phyloP scores from a whole-genome alignment of 1,284 basidiomycete genomes.

The Malassezia pachydermatis region DNA sequence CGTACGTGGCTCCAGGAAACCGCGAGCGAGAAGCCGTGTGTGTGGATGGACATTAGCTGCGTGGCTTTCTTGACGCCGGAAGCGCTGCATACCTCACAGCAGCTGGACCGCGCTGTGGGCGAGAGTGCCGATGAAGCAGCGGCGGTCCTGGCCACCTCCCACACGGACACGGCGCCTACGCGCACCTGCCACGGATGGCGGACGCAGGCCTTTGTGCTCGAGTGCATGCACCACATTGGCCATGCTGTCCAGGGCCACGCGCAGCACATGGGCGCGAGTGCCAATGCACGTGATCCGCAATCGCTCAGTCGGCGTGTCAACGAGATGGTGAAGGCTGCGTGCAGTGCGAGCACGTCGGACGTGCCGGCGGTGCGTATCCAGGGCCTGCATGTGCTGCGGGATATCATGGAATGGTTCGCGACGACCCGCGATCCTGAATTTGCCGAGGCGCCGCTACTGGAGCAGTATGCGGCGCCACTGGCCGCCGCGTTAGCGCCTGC shows the following conservation, averaged over 20 bases:
- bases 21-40: conserved; percentile 77
- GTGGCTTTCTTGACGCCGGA: conserved; percentile 8
- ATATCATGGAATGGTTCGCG: conserved; percentile 87
- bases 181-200: conserved; percentile 57
- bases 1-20: conserved; percentile 92
- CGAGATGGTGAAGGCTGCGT: conserved; percentile 94
- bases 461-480: conserved; percentile 96
- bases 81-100: not conserved
- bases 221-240: conserved; percentile 84
- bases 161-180: conserved; percentile 55
- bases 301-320: conserved; percentile 57
- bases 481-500: conserved; percentile 96
- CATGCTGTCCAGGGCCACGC: conserved; percentile 55
- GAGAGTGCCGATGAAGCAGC: conserved; percentile 14
- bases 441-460: conserved; percentile 76
- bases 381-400: conserved; percentile 75
- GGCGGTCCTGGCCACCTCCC: conserved; percentile 62
- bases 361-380: conserved; percentile 91
- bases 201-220: conserved; percentile 86
- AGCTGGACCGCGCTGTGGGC: not conserved
- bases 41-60: conserved; percentile 92
- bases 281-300: conserved; percentile 56
- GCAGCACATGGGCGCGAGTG: conserved; percentile 55
- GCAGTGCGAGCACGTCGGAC: conserved; percentile 88
- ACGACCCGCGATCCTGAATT: conserved; percentile 82